Evolutionary conservation across 495 filamentous ascomycete genomes (phyloP).

Genomic region (Xylaria intraflava): DNA sequence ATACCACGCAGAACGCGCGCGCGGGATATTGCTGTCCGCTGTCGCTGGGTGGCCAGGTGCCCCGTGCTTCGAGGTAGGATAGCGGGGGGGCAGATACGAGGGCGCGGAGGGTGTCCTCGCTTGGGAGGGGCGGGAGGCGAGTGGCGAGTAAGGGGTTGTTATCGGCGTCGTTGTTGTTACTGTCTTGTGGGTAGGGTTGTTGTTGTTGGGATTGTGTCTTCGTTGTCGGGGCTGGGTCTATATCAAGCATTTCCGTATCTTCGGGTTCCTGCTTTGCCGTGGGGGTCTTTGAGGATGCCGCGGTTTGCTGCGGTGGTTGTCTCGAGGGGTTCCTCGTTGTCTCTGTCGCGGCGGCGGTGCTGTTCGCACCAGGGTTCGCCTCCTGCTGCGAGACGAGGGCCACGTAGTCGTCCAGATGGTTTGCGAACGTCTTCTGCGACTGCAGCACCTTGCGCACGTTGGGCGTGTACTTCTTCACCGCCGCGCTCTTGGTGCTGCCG

Average conservation of each 20-base stretch:
- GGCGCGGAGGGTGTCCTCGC: conserved; percentile 58
- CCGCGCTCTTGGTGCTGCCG: neutral
- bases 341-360: conserved; percentile 9
- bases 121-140: conserved; percentile 56
- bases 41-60: conserved; percentile 28
- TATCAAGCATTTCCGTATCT: conserved; percentile 34
- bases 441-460: conserved; percentile 86
- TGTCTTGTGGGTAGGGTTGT: conserved; percentile 14
- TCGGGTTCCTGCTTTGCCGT: conserved; percentile 16
- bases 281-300: neutral
- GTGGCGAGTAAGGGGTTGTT: conserved; percentile 57
- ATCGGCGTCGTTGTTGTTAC: conserved; percentile 44
- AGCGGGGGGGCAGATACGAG: conserved; percentile 67
- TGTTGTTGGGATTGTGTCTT: conserved; percentile 5
- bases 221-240: conserved; percentile 13
- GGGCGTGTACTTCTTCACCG: conserved; percentile 55
- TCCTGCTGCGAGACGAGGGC: conserved; percentile 53
- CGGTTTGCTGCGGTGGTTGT: conserved; percentile 5
- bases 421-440: conserved; percentile 85
- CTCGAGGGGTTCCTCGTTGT: conserved; percentile 13
- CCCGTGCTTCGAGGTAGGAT: conserved; percentile 72
- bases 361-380: conserved; percentile 17
- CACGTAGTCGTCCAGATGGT: conserved; percentile 85
- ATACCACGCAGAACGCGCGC: conserved; percentile 76
- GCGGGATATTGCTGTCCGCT: conserved; percentile 44